Evolutionary conservation across 257 asterid genomes (phyloP).

Genomic region (Solanum bulbocastanum): DNA sequence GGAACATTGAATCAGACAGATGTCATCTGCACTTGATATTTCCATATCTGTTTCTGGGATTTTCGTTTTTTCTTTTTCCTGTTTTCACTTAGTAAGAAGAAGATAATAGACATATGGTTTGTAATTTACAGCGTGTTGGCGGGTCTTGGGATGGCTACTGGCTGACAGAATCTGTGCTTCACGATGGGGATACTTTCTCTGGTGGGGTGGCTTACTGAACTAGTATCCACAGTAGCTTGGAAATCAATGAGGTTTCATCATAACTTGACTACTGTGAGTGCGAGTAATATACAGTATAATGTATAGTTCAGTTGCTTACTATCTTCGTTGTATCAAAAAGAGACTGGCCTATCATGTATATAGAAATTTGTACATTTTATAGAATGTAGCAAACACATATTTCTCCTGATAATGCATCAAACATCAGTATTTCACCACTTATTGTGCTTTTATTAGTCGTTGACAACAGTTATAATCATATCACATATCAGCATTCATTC

Average conservation of each 20-base stretch:
- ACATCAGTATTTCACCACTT: not conserved
- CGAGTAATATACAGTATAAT: not conserved
- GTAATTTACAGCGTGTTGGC: slow-evolving; percentile 58
- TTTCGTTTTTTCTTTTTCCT: not conserved
- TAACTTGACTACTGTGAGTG: not conserved
- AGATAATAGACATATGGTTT: not conserved
- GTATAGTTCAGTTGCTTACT: not conserved
- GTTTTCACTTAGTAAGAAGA: not conserved
- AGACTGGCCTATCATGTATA: not conserved
- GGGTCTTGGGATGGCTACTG: slow-evolving; percentile 99
- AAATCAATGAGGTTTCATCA: not conserved
- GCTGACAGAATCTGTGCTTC: slow-evolving; percentile 85
- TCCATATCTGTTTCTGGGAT: not conserved
- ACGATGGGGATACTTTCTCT: slow-evolving; percentile 73
- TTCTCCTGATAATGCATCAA: not conserved
- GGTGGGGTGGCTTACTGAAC: slow-evolving; percentile 80
- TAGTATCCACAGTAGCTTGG: not conserved
- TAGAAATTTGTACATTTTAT: not conserved
- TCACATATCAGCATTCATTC: not conserved
- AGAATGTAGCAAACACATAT: not conserved
- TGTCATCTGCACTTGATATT: not conserved
- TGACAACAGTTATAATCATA: not conserved
- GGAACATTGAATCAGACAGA: not conserved
- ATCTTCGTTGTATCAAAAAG: not conserved
- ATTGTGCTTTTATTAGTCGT: not conserved